Evolutionary conservation across 83 land plant genomes (phyloP).

Genomic region (Isoetes engelmannii): DNA sequence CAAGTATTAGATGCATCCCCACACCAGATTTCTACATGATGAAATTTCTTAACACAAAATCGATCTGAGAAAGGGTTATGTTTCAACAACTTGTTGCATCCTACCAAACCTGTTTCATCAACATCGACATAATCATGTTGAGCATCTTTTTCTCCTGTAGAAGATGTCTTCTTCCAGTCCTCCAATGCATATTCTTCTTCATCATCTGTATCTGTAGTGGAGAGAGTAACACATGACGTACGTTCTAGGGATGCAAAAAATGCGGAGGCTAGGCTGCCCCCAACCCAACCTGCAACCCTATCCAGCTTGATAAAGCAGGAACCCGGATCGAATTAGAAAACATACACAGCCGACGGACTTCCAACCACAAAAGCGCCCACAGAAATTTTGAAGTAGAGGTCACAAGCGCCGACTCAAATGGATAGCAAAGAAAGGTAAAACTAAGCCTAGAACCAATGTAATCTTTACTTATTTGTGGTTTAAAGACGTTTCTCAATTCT

Average conservation of each 20-base stretch:
- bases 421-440: too few relatives aligned
- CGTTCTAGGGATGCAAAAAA: conserved; percentile 64
- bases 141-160: conserved; percentile 2
- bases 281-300: conserved; percentile 47
- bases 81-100: conserved; percentile 61
- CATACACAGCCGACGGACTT: too few relatives aligned
- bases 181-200: conserved; percentile 34
- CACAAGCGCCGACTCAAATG: too few relatives aligned
- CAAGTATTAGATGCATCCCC: conserved; percentile 70
- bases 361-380: too few relatives aligned
- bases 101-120: conserved; percentile 42
- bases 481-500: too few relatives aligned
- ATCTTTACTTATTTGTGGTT: too few relatives aligned
- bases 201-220: conserved; percentile 39
- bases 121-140: conserved; percentile 10
- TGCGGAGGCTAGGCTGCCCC: conserved; percentile 46
- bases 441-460: too few relatives aligned
- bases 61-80: conserved; percentile 70
- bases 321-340: too few relatives aligned
- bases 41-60: conserved; percentile 71
- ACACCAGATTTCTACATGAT: conserved; percentile 95
- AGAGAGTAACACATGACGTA: conserved; percentile 60
- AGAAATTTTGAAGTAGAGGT: too few relatives aligned
- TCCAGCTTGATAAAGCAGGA: conserved; percentile 34
- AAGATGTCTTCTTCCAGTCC: conserved; percentile 10